These are phyloP conservation scores for Chlamydomonas schloesseri DNA, from an alignment of 139 green algal genomes.

Conservation along the genomic window DNA sequence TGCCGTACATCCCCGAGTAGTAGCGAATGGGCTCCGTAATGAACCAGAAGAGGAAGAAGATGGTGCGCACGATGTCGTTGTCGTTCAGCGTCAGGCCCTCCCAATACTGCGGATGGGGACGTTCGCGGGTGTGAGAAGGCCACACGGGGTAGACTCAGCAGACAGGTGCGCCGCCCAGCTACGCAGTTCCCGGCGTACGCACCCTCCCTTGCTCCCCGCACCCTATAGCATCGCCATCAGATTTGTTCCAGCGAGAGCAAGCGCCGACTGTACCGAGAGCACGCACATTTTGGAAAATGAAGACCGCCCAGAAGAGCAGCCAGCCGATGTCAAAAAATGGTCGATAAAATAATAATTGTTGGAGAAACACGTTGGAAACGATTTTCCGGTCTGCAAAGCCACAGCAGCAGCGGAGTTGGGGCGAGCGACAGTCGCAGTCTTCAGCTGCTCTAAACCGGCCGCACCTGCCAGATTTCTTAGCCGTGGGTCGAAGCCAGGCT, in stretches of 20 bases:
- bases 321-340: conserved; percentile 56
- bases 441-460: neutral
- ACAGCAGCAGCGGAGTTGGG: neutral
- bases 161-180: too few relatives aligned
- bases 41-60: conserved; percentile 66
- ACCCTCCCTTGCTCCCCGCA: too few relatives aligned
- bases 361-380: conserved; percentile 58
- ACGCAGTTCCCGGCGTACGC: too few relatives aligned
- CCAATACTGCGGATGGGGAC: conserved; percentile 66
- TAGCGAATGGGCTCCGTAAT: conserved; percentile 64
- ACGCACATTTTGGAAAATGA: conserved; percentile 39
- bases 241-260: too few relatives aligned
- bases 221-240: too few relatives aligned
- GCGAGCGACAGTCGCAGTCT: neutral
- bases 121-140: neutral
- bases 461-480: conserved; percentile 55
- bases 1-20: conserved; percentile 62
- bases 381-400: conserved; percentile 55
- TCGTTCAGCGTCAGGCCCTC: conserved; percentile 50
- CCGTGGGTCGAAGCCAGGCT: conserved; percentile 36
- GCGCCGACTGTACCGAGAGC: too few relatives aligned
- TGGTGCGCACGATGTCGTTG: conserved; percentile 61
- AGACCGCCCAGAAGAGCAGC: conserved; percentile 42
- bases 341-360: conserved; percentile 72
- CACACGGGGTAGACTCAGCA: too few relatives aligned